Evolutionary conservation across 306 rosid species (phyloP).

Genomic region (Delonix regia): DNA sequence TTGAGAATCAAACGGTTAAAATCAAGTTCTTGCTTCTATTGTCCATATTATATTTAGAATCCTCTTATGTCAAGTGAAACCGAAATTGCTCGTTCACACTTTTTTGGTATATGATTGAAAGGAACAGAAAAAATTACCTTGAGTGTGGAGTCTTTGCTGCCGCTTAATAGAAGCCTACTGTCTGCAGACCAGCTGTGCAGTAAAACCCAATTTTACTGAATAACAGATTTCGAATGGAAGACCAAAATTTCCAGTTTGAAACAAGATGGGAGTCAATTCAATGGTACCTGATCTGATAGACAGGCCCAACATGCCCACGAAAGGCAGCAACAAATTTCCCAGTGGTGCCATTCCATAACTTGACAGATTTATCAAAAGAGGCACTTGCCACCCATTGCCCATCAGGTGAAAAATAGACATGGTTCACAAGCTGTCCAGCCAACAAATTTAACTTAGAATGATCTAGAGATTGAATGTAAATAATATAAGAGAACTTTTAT

Average conservation of each 20-base stretch:
- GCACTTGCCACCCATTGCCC: slow-evolving; percentile 99
- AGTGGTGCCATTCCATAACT: slow-evolving; percentile 83
- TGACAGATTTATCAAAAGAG: slow-evolving; percentile 94
- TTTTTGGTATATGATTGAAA: background rate
- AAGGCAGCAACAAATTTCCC: slow-evolving; percentile 85
- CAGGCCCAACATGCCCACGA: slow-evolving; percentile 92
- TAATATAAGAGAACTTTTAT: background rate
- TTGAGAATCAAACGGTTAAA: slow-evolving; percentile 39
- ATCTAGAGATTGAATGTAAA: slow-evolving; percentile 17
- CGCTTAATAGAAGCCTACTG: slow-evolving; percentile 90
- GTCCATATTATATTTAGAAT: slow-evolving; percentile 16
- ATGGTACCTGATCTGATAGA: slow-evolving; percentile 85
- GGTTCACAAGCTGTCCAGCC: slow-evolving; percentile 78
- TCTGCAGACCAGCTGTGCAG: slow-evolving; percentile 93
- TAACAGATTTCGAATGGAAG: slow-evolving; percentile 31
- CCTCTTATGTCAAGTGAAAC: slow-evolving; percentile 1
- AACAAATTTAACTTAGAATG: slow-evolving; percentile 26
- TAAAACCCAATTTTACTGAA: slow-evolving; percentile 32
- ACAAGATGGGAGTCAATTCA: slow-evolving; percentile 3
- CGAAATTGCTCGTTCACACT: slow-evolving; percentile 1
- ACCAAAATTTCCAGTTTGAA: slow-evolving; percentile 10
- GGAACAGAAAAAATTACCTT: slow-evolving; percentile 57
- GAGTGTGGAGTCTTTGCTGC: slow-evolving; percentile 92
- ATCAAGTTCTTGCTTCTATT: background rate
- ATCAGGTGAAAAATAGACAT: slow-evolving; percentile 94